Base-by-base conservation (phyloP, 495 filamentous ascomycete species). In the Opeltia flavorubescens region DNA sequence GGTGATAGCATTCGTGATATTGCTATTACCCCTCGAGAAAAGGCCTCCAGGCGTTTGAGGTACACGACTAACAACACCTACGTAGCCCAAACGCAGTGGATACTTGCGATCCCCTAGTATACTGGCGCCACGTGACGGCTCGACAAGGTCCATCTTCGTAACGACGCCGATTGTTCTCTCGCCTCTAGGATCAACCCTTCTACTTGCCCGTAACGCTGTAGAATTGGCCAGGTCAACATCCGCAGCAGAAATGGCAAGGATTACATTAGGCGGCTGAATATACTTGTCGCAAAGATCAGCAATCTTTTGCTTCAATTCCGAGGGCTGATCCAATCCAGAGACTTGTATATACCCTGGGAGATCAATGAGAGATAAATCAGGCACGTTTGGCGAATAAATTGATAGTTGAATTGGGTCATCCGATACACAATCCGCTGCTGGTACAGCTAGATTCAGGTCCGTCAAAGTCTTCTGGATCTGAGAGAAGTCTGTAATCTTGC, bases 111-210 rank as follows among this genome's bases (percentile, higher is more conserved):
- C 91, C 31, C 66, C 71, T 5, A 99, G 67, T 27, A 99, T 84
- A 26, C 72, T 70, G 13, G 75, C 71, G 13, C 88, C 91, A 48
- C 91, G 78, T 17, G 69, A 68, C 11, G 91, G 75, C 47, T 95
- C 88, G 17, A 99, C 88, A 18, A 99, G 75, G 59, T 99, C 91
- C 89, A 99, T 95, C 66, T 99, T 99, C 21, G 91, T 99, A 21
- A 99, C 83, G 20, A 99, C 91, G 30, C 91, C 91, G 57, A 99
- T 96, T 2, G 91, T 99, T 44, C 91, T 71, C 61, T 99, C 93
- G 23, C 91, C 91, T 44, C 93, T 70, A 3, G 93, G 93, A 58
- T 99, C 91, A 9, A 96, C 89, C 47, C 87, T 72, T 46, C 93
- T 75, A 58, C 88, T 94, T 23, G 91, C 87, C 47, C 89, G 73